Base-by-base conservation (phyloP, 768 basidiomycete genomes). In the Polyporus arcularius region DNA sequence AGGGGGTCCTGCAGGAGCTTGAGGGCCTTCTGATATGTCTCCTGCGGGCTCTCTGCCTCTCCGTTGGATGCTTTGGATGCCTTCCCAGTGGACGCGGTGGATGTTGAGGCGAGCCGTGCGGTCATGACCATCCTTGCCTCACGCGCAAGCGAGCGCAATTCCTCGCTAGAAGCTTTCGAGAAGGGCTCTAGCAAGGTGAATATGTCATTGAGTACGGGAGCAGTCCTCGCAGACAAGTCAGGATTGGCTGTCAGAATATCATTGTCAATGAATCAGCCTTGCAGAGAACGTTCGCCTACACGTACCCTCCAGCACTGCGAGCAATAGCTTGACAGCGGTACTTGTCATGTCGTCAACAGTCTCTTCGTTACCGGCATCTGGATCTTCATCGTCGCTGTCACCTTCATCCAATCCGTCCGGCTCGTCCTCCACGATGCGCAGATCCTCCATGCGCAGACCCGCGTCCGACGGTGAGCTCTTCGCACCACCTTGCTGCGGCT, bases 1-100 rank as follows among this genome's bases (percentile, higher is more conserved):
- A 96, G 85, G 1, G 93, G 89, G 72, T 98, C 96, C 73, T 95
- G 91, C 11, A 98, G 77, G 28, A 96, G 82, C 64, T 88, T 90
- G 16, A 98, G 79, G 3, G 95, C 93, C 66, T 90, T 88, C 67
- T 94, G 93, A 72, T 97, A 98, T 7, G 78, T 83, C 50, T 85
- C 86, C 56, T 86, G 85, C 4, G 83, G 75, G 16, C 67, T 66
- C 32, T 82, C 79, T 48, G 81, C 76, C 52, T 72, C 73, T 4
- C 54, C 61, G 3, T 62, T 68, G 10, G 71, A 74, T 5, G 58
- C 62, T n/a, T 60, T 70, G 18, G 55, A 58, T 43, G 58, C 64
- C 16, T 65, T 64, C 10, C 68, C 53, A 7, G 67, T 21, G 56
- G 72, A 67, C 1, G 70, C 51, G 0, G 77, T 69, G 11, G 85